Evolutionary conservation across 2,329 filamentous ascomycete species (phyloP).

Genomic region (Fusarium foetens): DNA sequence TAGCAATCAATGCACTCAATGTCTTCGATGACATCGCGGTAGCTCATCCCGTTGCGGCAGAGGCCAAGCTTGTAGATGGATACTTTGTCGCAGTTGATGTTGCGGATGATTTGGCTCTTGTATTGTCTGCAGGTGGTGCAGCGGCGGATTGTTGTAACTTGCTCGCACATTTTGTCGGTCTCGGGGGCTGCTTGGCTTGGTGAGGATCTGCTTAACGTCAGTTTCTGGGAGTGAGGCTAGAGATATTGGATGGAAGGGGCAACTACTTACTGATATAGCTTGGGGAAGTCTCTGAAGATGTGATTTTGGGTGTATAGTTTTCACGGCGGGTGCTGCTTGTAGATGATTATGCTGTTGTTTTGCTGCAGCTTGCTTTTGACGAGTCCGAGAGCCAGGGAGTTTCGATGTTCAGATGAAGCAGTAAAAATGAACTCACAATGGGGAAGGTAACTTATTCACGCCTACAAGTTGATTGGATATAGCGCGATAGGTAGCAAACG

Average conservation of each 20-base stretch:
- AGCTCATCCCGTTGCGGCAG: not conserved
- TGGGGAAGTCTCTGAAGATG: fast-evolving
- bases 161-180: slow-evolving; percentile 1
- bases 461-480: not conserved
- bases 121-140: not conserved
- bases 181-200: too few relatives aligned
- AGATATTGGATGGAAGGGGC: not conserved
- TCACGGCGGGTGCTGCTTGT: not conserved
- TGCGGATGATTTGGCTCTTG: not conserved
- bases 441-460: not conserved
- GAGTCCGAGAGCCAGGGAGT: fast-evolving
- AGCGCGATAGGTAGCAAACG: fast-evolving
- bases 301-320: fast-evolving
- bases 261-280: not conserved
- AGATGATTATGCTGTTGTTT: too few relatives aligned
- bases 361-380: fast-evolving
- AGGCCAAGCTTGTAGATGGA: not conserved
- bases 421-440: too few relatives aligned
- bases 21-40: not conserved
- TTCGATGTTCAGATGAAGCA: fast-evolving
- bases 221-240: not conserved
- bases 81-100: slow-evolving; percentile 5
- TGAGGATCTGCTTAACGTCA: not conserved
- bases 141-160: not conserved
- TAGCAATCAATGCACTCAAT: not conserved